Evolutionary conservation across 495 filamentous ascomycete species (phyloP), one percentile per base, ranked within the genome.

Genomic region (Aspergillus bertholletiae): DNA sequence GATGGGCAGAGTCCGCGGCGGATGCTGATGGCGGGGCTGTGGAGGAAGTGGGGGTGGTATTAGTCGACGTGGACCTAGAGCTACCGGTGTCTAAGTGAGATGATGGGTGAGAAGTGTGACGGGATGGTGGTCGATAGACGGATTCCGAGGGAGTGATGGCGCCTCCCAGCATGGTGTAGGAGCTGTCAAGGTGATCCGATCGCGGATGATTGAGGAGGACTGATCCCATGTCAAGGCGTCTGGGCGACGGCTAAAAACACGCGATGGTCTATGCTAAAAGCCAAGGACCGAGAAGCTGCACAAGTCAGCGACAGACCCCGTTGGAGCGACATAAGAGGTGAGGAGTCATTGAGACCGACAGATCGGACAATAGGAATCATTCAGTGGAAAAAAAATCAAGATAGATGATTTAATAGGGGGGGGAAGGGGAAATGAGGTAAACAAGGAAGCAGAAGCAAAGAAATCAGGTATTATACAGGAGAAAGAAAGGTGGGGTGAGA

Each of bases 91-190:
- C 55, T 44, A 66, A 53, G 50, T 65, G 58, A 45, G 68, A 66
- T 20, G 63, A 59, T 5, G 63, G 37, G 39, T 56, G 58, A 43
- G 58, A 45, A 46, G 55, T 17, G 35, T 58, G 53, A 37, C 46
- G 65, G 46, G 59, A 57, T 22, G 63, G 63, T 21, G 70, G 55
- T 43, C 64, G 69, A 68, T 73, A 75, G 27, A 63, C 62, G 17
- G 70, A 58, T 61, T 80, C 71, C 51, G 69, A 66, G 21, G 65
- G 45, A 62, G 74, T 69, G 56, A 71, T 57, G 56, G 72, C 63
- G 61, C 71, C 74, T 69, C 74, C 78, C 54, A 81, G 71, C 79
- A 82, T 83, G 63, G 66, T 75, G 70, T 67, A 66, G 59, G 66
- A 57, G 60, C 67, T 65, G 56, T 72, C 65, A 64, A 63, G 56